Evolutionary conservation across 106 monocot species (phyloP).

Genomic region (Ottelia alismoides): DNA sequence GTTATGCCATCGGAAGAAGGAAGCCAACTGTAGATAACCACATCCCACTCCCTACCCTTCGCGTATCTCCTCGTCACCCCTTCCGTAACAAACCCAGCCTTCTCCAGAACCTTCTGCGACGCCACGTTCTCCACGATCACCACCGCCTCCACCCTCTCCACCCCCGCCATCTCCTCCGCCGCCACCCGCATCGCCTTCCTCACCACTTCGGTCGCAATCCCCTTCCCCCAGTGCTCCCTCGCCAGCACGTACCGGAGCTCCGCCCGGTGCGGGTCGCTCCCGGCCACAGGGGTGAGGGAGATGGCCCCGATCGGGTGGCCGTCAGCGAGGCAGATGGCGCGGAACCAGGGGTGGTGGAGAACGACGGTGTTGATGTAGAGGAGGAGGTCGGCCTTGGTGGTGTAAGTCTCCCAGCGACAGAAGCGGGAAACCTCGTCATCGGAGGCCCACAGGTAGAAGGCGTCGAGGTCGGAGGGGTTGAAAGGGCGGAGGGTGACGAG

Average conservation of each 20-base stretch:
- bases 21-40: too few species aligned
- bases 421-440: slow-evolving; percentile 1
- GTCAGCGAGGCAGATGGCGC: slow-evolving; percentile 13
- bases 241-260: slow-evolving; percentile 4
- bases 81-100: slow-evolving; percentile 1
- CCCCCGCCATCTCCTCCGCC: background rate
- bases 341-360: slow-evolving; percentile 54
- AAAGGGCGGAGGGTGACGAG: background rate
- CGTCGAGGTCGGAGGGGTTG: background rate
- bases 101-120: background rate
- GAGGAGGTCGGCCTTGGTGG: background rate
- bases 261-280: background rate
- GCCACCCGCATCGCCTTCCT: background rate
- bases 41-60: too few species aligned
- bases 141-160: slow-evolving; percentile 7
- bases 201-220: background rate
- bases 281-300: background rate
- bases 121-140: background rate
- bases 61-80: slow-evolving; percentile 2
- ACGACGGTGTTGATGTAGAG: slow-evolving; percentile 6
- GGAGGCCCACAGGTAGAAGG: background rate
- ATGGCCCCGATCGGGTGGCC: background rate
- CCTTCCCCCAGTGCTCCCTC: background rate
- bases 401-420: background rate
- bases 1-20: too few species aligned